A percentile compares a stretch with the other conserved stretches of the same genome.
These are phyloP conservation scores for barrel medic (Medicago truncatula) DNA, from an alignment of 306 rosid genomes.

Conservation along the genomic window MtrunA17r5.0-ANR NC_053045.1:16292001-16292500, in stretches of 20 bases:
- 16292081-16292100: slow-evolving; percentile 1
- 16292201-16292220: background rate
- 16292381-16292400: background rate
- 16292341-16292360: background rate
- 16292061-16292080: background rate
- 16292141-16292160: background rate
- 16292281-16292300: background rate
- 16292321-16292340: background rate
- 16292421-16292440: too few relatives aligned
- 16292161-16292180: background rate
- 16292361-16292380: background rate
- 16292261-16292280: background rate
- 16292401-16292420: background rate
- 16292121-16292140: background rate
- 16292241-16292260: background rate
- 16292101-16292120: background rate
- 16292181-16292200: background rate
- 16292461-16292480: too few relatives aligned
- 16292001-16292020: too few relatives aligned
- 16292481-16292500: too few relatives aligned
- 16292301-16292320: background rate
- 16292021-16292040: too few relatives aligned
- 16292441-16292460: too few relatives aligned
- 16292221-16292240: background rate
- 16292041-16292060: background rate